These are phyloP conservation scores for Podospora fimiseda DNA, from an alignment of 495 filamentous ascomycete genomes.

Conservation along the genomic window DNA sequence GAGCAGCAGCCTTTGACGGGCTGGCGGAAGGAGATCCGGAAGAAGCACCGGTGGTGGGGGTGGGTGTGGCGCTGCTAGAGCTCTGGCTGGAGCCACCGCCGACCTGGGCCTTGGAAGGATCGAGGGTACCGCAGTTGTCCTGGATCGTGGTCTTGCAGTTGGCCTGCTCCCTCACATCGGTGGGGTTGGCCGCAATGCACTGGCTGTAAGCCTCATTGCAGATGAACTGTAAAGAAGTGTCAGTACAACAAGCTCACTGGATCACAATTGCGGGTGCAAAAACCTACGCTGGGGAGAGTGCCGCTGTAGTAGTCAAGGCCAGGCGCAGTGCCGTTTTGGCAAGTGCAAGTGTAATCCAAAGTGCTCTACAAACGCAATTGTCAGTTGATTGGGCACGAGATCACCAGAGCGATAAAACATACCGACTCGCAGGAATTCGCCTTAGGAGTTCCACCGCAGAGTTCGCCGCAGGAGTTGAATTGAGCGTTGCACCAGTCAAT, in stretches of 20 bases:
- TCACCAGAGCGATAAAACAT: too few species aligned
- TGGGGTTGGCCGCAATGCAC: slow-evolving; percentile 24
- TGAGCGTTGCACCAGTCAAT: slow-evolving; percentile 31
- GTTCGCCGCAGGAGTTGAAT: slow-evolving; percentile 29
- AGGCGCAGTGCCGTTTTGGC: slow-evolving; percentile 29
- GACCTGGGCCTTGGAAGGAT: slow-evolving; percentile 23
- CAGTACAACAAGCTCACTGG: neutral
- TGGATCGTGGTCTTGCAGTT: slow-evolving; percentile 31
- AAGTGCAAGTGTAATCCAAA: slow-evolving; percentile 26
- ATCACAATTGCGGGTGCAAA: neutral
- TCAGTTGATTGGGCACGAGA: slow-evolving; percentile 8
- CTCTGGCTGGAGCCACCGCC: neutral
- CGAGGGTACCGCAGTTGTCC: slow-evolving; percentile 28
- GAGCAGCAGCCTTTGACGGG: slow-evolving; percentile 13
- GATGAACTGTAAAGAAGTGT: slow-evolving; percentile 20
- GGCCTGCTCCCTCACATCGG: slow-evolving; percentile 20
- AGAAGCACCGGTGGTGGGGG: slow-evolving; percentile 7
- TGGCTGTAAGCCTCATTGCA: slow-evolving; percentile 26
- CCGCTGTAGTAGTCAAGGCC: slow-evolving; percentile 33
- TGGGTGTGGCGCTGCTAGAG: slow-evolving; percentile 8
- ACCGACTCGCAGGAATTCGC: slow-evolving; percentile 27
- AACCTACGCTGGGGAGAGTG: slow-evolving; percentile 30
- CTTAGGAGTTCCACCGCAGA: slow-evolving; percentile 19
- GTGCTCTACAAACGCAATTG: slow-evolving; percentile 14
- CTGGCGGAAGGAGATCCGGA: slow-evolving; percentile 7